Conservation (phyloP, 805 yeast species). For the Candida saitoana region DNA sequence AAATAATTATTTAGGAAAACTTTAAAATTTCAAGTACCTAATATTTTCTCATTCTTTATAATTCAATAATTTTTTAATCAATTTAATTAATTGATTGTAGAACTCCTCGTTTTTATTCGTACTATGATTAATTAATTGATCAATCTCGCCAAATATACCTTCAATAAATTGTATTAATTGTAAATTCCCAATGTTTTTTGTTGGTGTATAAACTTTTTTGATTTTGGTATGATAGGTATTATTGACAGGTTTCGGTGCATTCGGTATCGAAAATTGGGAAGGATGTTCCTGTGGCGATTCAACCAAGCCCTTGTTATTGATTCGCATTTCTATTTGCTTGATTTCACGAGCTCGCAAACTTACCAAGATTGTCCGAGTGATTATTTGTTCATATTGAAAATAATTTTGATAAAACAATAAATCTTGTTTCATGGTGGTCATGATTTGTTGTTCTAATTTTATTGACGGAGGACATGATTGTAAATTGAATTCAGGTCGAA, state of each 20-base stretch:
- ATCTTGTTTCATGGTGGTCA: conserved; percentile 51
- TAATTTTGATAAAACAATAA: conserved; percentile 40
- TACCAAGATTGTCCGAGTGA: conserved; percentile 37
- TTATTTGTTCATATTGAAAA: conserved; percentile 25
- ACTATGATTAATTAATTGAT: conserved; percentile 11
- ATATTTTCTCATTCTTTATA: too few species aligned
- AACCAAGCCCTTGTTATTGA: conserved; percentile 14
- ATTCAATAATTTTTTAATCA: conserved; percentile 11
- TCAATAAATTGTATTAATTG: conserved; percentile 25
- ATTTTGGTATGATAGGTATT: conserved; percentile 32
- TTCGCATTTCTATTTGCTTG: conserved; percentile 39
- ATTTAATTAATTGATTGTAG: conserved; percentile 14
- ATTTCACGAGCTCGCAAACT: conserved; percentile 44
- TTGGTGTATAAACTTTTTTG: conserved; percentile 34
- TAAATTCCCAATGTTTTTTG: conserved; percentile 28
- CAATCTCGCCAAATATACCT: conserved; percentile 24
- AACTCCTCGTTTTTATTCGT: conserved; percentile 13
- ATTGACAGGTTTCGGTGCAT: conserved; percentile 1
- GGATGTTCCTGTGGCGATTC: conserved; percentile 1
- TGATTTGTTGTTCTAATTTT: conserved; percentile 47
- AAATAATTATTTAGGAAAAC: too few species aligned
- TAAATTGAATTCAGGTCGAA: conserved; percentile 47
- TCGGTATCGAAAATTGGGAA: conserved; percentile 6
- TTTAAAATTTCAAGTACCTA: too few species aligned
- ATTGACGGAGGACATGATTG: conserved; percentile 54